Evolutionary conservation across 352 stramenopile genomes (phyloP).

Genomic region (Globisporangium heterothallicum): DNA sequence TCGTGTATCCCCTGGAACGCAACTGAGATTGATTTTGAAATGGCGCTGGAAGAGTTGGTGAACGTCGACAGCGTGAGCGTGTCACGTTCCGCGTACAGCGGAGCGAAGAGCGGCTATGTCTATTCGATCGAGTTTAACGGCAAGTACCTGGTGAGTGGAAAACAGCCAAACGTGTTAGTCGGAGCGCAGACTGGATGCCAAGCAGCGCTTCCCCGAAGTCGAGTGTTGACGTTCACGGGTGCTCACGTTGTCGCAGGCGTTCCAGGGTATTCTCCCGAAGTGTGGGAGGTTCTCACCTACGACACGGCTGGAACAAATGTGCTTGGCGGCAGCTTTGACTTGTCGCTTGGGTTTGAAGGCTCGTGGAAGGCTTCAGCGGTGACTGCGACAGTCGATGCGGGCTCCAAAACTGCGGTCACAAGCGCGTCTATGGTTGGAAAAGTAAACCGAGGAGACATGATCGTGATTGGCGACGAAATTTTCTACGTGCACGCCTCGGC

Average conservation of each 20-base stretch:
- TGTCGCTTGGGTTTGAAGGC: constrained; percentile 71
- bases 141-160: constrained; percentile 47
- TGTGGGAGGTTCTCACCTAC: constrained; percentile 58
- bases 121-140: constrained; percentile 74
- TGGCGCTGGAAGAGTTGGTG: constrained; percentile 57
- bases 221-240: constrained; percentile 41
- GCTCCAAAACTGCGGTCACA: constrained; percentile 44
- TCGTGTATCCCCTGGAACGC: constrained; percentile 70
- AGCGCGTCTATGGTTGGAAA: constrained; percentile 44
- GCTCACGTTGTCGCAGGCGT: constrained; percentile 33
- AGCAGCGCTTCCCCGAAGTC: constrained; percentile 34
- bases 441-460: constrained; percentile 59
- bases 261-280: constrained; percentile 45
- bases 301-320: constrained; percentile 23
- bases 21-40: constrained; percentile 55
- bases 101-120: constrained; percentile 47
- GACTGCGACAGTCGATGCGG: constrained; percentile 37
- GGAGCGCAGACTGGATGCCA: constrained; percentile 35
- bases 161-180: constrained; percentile 45
- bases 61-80: constrained; percentile 66
- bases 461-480: constrained; percentile 48
- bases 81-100: constrained; percentile 38
- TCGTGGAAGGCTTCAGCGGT: constrained; percentile 32
- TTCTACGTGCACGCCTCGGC: constrained; percentile 63
- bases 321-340: constrained; percentile 56